These are phyloP conservation scores for Zygoascus sp. DNA, from an alignment of 1,139 yeast genomes.

Conservation along the genomic window DNA sequence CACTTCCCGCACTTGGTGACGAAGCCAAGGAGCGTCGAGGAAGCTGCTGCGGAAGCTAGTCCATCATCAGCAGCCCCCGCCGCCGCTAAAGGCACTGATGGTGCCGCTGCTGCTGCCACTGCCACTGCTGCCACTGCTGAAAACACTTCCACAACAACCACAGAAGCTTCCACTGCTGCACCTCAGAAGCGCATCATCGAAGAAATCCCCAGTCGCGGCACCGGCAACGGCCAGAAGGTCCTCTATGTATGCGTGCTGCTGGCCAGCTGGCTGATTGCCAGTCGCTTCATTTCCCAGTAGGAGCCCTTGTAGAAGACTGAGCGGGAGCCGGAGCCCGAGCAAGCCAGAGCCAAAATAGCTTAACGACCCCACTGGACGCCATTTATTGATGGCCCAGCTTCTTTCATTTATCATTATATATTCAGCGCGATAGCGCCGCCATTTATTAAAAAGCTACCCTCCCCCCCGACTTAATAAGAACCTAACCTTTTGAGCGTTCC, in stretches of 20 bases:
- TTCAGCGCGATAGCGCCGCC: no score
- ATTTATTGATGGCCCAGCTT: no score
- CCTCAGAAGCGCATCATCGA: conserved; percentile 4
- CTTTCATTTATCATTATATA: no score
- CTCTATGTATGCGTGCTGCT: conserved; percentile 21
- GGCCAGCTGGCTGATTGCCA: conserved; percentile 24
- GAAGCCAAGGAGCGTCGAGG: background rate
- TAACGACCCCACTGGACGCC: no score
- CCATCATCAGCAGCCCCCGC: background rate
- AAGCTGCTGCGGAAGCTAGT: background rate
- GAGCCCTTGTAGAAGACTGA: no score
- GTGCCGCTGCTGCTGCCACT: conserved; percentile 3
- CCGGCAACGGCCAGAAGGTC: conserved; percentile 11
- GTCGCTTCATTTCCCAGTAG: conserved; percentile 9
- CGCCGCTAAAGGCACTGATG: background rate
- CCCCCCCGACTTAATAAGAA: no score
- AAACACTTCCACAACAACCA: conserved; percentile 6
- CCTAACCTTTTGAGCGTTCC: no score
- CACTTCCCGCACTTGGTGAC: conserved; percentile 62
- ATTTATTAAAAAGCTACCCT: no score
- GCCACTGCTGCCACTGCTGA: conserved; percentile 4
- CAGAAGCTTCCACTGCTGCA: background rate
- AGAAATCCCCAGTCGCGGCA: conserved; percentile 5
- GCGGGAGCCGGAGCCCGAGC: no score
- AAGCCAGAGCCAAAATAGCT: no score